phyloP scores from a whole-genome alignment of 1,284 basidiomycete species.

The Trichosporon sp. region DNA sequence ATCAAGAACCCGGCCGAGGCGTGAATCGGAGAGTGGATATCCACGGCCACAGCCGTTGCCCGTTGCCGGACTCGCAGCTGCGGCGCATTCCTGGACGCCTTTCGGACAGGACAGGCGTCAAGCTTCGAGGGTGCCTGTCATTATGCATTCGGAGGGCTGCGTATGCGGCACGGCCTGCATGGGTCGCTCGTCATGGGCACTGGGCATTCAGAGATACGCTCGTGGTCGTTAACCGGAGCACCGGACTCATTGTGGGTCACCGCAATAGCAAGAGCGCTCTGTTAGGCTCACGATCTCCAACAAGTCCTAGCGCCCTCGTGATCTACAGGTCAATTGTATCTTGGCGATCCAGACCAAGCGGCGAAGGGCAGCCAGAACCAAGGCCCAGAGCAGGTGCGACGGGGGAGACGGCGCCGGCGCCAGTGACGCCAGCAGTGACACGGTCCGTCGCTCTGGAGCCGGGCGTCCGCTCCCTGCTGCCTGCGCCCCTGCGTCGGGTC shows the following conservation, averaged over 20 bases:
- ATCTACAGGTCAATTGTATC: background rate
- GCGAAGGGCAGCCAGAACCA: too few species aligned
- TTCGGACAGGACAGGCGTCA: background rate
- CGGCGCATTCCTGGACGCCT: background rate
- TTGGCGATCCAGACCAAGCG: background rate
- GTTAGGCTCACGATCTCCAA: background rate
- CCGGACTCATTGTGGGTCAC: background rate
- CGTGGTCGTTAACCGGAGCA: background rate
- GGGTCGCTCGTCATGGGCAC: background rate
- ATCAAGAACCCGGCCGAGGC: background rate
- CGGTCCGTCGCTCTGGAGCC: background rate
- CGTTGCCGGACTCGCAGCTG: background rate
- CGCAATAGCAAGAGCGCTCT: background rate
- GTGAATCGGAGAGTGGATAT: background rate
- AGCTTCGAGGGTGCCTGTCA: background rate
- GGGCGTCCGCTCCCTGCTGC: background rate
- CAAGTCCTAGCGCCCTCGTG: background rate
- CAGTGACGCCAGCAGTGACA: background rate
- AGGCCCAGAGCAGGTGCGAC: background rate
- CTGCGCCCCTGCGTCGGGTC: background rate
- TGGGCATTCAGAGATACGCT: background rate
- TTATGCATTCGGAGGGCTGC: background rate
- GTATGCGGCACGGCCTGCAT: background rate
- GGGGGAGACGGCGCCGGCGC: background rate
- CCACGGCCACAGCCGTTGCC: too few species aligned